Evolutionary conservation across 2,329 filamentous ascomycete genomes (phyloP), one percentile per base, ranked within the genome.

Genomic region (Catunica adiposa): DNA sequence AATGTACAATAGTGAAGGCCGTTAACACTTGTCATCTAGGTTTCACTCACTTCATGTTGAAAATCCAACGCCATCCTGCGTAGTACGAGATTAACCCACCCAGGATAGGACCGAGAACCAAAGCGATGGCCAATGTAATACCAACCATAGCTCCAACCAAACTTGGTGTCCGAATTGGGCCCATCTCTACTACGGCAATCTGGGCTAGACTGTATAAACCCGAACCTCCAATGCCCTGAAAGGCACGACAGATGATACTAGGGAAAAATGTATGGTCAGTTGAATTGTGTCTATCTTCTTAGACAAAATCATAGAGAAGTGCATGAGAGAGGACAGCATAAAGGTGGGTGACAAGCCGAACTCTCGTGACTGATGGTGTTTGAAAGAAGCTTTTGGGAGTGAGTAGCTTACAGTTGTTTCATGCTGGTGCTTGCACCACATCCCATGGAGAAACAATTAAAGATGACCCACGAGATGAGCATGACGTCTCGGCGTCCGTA

Each of bases 121-220:
- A 79, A 0, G 78, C 75, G 11, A 77, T 66, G 1, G 77, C 75
- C 3, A 80, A 70, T 1, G 76, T 79, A 34, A 73, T 68, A 5
- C 77, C 77, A 14, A 80, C 69, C 61, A 78, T 67, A 25, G 73
- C 74, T 1, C 77, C 75, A 44, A 80, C 73, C 15, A 79, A 62
- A 54, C 73, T 73, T 2, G 76, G 76, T 6, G 70, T 71, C 60
- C 76, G 67, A 2, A 69, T 69, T 11, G 76, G 77, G 0, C 76
- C 75, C 53, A 80, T 69, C 59, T 80, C 77, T 26, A 79, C 70
- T 1, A 81, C 68, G 11, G 73, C 71, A 54, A 79, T 75, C 56
- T 81, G 76, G 1, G 76, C 74, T 44, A 82, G 65, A 59, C 76
- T 79, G 64, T 81, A 83, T 23, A 82, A 66, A 0, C 79, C 79